These are phyloP conservation scores for Entomortierella lignicola DNA, from an alignment of 192 early-diverging fungal species.

Conservation along the genomic window DNA sequence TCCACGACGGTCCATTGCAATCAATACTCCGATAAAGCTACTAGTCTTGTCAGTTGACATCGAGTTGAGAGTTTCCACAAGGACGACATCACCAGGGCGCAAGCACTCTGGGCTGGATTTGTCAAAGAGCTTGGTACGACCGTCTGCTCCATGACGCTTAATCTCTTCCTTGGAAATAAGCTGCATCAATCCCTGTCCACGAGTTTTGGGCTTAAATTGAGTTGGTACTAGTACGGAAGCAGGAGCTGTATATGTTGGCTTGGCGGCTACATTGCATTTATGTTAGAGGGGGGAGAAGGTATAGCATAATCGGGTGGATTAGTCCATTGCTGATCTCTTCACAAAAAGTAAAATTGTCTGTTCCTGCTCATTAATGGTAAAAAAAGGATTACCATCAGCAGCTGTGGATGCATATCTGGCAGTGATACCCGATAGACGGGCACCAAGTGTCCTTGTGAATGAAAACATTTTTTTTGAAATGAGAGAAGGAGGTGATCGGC, in stretches of 20 bases:
- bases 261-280: conserved; percentile 36
- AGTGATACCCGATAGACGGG: conserved; percentile 34
- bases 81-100: conserved; percentile 71
- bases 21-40: conserved; percentile 79
- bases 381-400: conserved; percentile 23
- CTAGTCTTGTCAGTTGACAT: conserved; percentile 57
- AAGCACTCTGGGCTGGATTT: conserved; percentile 67
- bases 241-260: conserved; percentile 52
- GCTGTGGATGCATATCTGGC: conserved; percentile 51
- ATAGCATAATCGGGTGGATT: neutral
- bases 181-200: conserved; percentile 73
- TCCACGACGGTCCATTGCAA: conserved; percentile 78
- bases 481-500: neutral
- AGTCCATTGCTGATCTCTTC: neutral
- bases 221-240: conserved; percentile 50
- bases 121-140: conserved; percentile 71
- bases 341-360: too few relatives aligned
- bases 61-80: conserved; percentile 76
- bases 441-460: conserved; percentile 44
- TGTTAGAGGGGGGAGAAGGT: too few relatives aligned
- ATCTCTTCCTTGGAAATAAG: conserved; percentile 72
- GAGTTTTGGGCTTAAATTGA: conserved; percentile 61
- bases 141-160: conserved; percentile 64
- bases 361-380: neutral
- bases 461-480: conserved; percentile 21